Evolutionary conservation across 805 yeast genomes (phyloP).

Genomic region (Wickerhamomyces silvicola): DNA sequence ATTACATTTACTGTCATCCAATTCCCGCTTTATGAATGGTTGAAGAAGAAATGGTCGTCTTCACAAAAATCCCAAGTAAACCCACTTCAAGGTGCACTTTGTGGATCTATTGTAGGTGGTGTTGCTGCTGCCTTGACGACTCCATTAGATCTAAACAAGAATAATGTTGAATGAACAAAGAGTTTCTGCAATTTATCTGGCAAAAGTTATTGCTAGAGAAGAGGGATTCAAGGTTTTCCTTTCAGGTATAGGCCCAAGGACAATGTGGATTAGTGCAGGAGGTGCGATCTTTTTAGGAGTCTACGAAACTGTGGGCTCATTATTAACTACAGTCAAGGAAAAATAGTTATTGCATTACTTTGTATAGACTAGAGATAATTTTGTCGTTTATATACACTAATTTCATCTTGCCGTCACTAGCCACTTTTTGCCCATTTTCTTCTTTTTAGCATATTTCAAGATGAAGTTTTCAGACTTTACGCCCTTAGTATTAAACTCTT

Average conservation of each 20-base stretch:
- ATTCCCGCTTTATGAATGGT: constrained; percentile 84
- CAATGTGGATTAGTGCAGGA: constrained; percentile 97
- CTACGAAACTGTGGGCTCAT: constrained; percentile 51
- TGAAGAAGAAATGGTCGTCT: constrained; percentile 58
- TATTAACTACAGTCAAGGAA: constrained; percentile 9
- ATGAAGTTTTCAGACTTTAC: constrained; percentile 51
- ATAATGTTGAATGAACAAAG: constrained; percentile 65
- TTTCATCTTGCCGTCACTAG: constrained; percentile 26
- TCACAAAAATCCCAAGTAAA: constrained; percentile 36
- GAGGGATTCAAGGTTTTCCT: constrained; percentile 73
- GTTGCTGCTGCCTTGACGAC: constrained; percentile 77
- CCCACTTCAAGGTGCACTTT: constrained; percentile 73
- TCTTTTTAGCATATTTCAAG: constrained; percentile 56
- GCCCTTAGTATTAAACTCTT: constrained; percentile 47
- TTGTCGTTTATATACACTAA: too few relatives aligned
- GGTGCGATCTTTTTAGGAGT: constrained; percentile 97
- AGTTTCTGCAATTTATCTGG: constrained; percentile 40
- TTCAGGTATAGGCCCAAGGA: constrained; percentile 90
- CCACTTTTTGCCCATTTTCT: constrained; percentile 36
- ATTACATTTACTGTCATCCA: constrained; percentile 96
- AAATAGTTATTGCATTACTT: too few relatives aligned
- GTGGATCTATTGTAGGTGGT: constrained; percentile 81
- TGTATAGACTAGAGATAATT: too few relatives aligned
- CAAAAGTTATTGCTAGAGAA: constrained; percentile 48
- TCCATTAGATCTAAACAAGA: constrained; percentile 79